These are phyloP conservation scores for Mollisia scopiformis DNA, from an alignment of 2,329 filamentous ascomycete species.

Conservation along the genomic window DNA sequence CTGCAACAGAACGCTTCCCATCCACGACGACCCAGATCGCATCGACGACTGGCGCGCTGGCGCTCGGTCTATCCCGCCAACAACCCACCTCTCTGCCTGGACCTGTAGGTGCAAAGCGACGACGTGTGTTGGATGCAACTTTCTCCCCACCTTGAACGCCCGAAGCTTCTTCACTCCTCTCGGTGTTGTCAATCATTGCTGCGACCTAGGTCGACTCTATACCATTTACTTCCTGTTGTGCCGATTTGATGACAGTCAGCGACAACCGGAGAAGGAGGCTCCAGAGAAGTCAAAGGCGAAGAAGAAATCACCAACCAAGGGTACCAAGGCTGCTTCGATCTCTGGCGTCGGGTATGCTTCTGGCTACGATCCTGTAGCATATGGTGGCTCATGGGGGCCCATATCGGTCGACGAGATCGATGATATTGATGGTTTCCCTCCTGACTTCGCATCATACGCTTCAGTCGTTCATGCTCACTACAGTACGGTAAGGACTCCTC, in stretches of 20 bases:
- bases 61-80: slow-evolving; percentile 21
- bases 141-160: slow-evolving; percentile 7
- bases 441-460: neutral
- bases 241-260: slow-evolving; percentile 19
- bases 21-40: slow-evolving; percentile 3
- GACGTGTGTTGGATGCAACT: slow-evolving; percentile 26
- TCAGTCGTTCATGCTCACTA: neutral
- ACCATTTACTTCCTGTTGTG: slow-evolving; percentile 24
- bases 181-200: slow-evolving; percentile 28
- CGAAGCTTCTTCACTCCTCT: slow-evolving; percentile 22
- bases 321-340: neutral
- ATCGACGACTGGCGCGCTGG: slow-evolving; percentile 21
- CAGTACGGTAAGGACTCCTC: neutral
- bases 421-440: neutral
- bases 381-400: neutral
- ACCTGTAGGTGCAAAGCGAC: slow-evolving; percentile 10
- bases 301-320: neutral
- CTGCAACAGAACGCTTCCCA: neutral
- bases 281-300: slow-evolving; percentile 6
- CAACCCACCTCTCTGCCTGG: slow-evolving; percentile 14
- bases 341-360: slow-evolving; percentile 21
- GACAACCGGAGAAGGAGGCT: neutral
- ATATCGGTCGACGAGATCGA: neutral
- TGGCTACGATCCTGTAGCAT: slow-evolving; percentile 1
- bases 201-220: slow-evolving; percentile 17